Evolutionary conservation across 805 yeast species (phyloP), one percentile per base, ranked within the genome.

Genomic region (Saturnispora besseyi): DNA sequence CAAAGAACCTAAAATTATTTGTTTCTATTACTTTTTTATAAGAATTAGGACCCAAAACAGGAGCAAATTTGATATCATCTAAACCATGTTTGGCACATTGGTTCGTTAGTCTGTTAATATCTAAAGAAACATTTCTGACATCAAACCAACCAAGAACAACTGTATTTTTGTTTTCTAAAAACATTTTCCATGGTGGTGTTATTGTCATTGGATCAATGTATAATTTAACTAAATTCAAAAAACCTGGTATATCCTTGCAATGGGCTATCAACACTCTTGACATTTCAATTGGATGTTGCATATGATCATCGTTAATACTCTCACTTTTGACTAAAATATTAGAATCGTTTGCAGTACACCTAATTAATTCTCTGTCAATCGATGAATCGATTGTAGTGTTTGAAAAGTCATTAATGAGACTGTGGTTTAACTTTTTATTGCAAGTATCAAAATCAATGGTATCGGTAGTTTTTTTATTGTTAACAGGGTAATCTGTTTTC

Each of bases 71-170:
- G 18, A 41, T 8, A 18, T 51, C 49, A n/a, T 40, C 45, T 3
- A 51, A 12, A 1, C 46, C 31, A 13, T 41, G 18, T 10, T 31
- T 24, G 1, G 49, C 24, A 32, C 52, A 55, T 5, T 61, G 44
- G 33, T 45, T 37, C 26, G 53, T 48, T 38, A 62, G 48, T 32
- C 53, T 56, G 13, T 53, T 49, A 13, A 53, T 30, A 8, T 60
- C 59, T 4, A 49, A 31, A 4, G 52, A n/a, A 12, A 63, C 53
- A 37, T 56, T 55, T 24, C 62, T 51, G 8, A 59, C 41, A 41
- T 64, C 67, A 51, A 53, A 64, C 68, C 68, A 65, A 1, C 65
- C 67, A 41, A 63, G 56, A 2, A 52, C 55, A n/a, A 57, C 45
- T 8, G 49, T 43, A 2, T 33, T 22, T 11, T 40, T 49, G 3